A percentile compares a stretch with the other conserved stretches of the same genome.
phyloP scores from a whole-genome alignment of 169 alveolate species.

The Plasmodium cynomolgi region DNA sequence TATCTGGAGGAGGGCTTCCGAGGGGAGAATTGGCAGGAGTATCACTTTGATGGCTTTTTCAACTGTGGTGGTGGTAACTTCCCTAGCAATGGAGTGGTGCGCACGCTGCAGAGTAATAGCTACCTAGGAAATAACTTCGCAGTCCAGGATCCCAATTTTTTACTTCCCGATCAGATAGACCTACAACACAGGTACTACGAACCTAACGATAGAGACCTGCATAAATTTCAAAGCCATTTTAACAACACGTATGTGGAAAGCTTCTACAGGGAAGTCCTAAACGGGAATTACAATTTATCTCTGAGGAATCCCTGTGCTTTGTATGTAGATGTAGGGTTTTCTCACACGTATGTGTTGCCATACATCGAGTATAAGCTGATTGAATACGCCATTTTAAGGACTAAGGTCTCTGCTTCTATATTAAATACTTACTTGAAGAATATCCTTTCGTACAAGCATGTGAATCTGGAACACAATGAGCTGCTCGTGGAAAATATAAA shows the following conservation, averaged over 20 bases:
- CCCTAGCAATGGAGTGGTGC: not conserved
- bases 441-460: conserved; percentile 82
- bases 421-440: conserved; percentile 87
- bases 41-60: conserved; percentile 27
- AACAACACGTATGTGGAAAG: conserved; percentile 29
- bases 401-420: conserved; percentile 83
- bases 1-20: conserved; percentile 28
- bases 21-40: conserved; percentile 70
- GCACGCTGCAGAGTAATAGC: conserved; percentile 4
- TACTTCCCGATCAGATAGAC: conserved; percentile 44
- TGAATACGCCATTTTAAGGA: conserved; percentile 87
- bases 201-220: conserved; percentile 26
- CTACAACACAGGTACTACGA: conserved; percentile 34
- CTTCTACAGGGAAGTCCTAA: conserved; percentile 28
- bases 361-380: conserved; percentile 83
- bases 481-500: conserved; percentile 87
- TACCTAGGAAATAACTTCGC: conserved; percentile 45
- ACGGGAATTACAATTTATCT: conserved; percentile 62
- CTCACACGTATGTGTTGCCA: conserved; percentile 86
- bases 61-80: not conserved
- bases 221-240: conserved; percentile 31
- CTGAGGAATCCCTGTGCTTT: conserved; percentile 83
- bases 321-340: conserved; percentile 89
- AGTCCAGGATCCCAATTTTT: conserved; percentile 58
- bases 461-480: conserved; percentile 88